Evolutionary conservation across 768 basidiomycete species (phyloP).

Genomic region (Leccinum barrowsii): DNA sequence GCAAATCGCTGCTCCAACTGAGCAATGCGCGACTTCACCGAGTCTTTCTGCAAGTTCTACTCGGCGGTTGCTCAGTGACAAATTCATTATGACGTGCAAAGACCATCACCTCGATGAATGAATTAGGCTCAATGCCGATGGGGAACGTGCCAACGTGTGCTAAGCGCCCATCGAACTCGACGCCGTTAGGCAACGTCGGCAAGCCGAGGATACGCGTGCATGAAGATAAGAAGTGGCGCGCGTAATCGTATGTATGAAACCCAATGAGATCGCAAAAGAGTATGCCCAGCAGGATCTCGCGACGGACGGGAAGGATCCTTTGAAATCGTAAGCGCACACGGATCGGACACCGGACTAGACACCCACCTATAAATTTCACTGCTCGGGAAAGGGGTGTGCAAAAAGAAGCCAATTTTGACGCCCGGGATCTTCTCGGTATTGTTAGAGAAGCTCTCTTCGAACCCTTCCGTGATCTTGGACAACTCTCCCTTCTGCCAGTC

Average conservation of each 20-base stretch:
- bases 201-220: slow-evolving; percentile 95
- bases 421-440: slow-evolving; percentile 45
- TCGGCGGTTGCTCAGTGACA: slow-evolving; percentile 1
- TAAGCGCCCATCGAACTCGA: slow-evolving; percentile 92
- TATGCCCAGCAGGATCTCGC: slow-evolving; percentile 95
- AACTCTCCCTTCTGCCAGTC: slow-evolving; percentile 60
- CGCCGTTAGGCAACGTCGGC: slow-evolving; percentile 96
- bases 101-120: slow-evolving; percentile 72
- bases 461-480: slow-evolving; percentile 67
- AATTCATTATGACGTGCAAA: not conserved
- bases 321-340: not conserved
- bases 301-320: slow-evolving; percentile 93
- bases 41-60: slow-evolving; percentile 74
- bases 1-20: slow-evolving; percentile 87
- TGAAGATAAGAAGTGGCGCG: slow-evolving; percentile 97
- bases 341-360: slow-evolving; percentile 14
- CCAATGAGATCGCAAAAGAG: slow-evolving; percentile 96
- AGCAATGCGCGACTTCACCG: slow-evolving; percentile 76
- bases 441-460: slow-evolving; percentile 45
- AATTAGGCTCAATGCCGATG: slow-evolving; percentile 94
- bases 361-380: slow-evolving; percentile 94
- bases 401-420: slow-evolving; percentile 97
- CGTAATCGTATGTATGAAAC: slow-evolving; percentile 99
- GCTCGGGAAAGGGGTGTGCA: slow-evolving; percentile 97
- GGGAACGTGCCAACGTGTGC: slow-evolving; percentile 99